Evolutionary conservation across 805 yeast genomes (phyloP), one percentile per base, ranked within the genome.

Genomic region (Lipomyces spencermartinsiae): DNA sequence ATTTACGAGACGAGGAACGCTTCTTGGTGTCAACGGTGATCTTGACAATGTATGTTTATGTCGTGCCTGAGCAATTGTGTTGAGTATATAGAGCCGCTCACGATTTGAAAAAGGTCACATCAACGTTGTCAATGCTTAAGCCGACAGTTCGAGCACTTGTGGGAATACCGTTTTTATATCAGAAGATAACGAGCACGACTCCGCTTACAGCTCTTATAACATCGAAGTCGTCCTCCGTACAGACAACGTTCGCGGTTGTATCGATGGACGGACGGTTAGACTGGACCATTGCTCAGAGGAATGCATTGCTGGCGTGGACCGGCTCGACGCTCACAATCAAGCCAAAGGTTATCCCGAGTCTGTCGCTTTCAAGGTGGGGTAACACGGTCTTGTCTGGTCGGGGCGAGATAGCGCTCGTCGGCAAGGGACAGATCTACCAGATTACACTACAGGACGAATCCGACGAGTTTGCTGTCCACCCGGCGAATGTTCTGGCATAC

Each of bases 21-120:
- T 84, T 54, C 76, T 84, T 22, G 84, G 83, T 0, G 77, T 83
- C 37, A 82, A 83, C 73, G 86, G 86, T 1, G 78, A 80, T 60
- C 65, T 74, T 31, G 74, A 72, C 6, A 73, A 75, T 55, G 73
- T 74, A 60, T 31, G 74, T 33, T 10, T 29, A 25, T n/a, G 16
- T 25, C n/a, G 49, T 9, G 22, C n/a, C 22, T 19, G 49, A 43
- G 19, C 49, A n/a, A n/a, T 16, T 29, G 58, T 34, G 25, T 59
- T 12, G 25, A 34, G 22, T 37, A 49, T 10, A 31, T 19, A 34
- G 59, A 61, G 19, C 25, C 43, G 19, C 65, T 60, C 63, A 34
- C 67, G 19, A 59, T 62, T 14, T n/a, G 54, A 54, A 1, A 19
- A 55, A 73, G 72, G 72, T 76, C 29, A 71, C 78, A 0, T 77